Percentiles rank a stretch among this genome's conserved stretches.
Conservation (phyloP, 2,329 filamentous ascomycete species). For the Epichloe elymi region DNA sequence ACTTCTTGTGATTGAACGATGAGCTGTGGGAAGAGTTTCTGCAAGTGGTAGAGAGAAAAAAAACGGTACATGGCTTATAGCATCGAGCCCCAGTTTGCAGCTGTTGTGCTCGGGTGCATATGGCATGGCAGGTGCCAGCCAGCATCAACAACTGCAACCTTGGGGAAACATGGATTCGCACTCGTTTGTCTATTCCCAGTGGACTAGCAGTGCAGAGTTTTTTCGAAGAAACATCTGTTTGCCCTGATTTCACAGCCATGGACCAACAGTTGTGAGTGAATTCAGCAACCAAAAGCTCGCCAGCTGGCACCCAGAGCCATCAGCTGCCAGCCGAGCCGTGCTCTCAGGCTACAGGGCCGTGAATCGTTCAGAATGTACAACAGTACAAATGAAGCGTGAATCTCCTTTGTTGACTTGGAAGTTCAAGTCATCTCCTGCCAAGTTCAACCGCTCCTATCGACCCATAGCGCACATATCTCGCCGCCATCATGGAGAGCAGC, state of each 20-base stretch:
- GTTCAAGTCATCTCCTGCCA: neutral
- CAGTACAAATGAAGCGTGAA: neutral
- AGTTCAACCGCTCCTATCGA: neutral
- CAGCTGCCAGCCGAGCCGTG: neutral
- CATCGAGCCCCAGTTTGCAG: no score
- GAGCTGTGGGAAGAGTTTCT: no score
- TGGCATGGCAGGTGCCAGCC: no score
- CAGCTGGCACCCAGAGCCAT: neutral
- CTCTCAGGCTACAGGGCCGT: neutral
- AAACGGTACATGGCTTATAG: no score
- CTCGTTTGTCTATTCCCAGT: no score
- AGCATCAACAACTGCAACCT: no score
- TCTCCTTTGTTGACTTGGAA: neutral
- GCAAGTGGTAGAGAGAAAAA: no score
- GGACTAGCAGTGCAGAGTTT: no score
- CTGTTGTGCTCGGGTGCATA: no score
- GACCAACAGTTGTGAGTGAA: neutral
- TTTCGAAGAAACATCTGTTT: no score
- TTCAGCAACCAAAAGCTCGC: neutral
- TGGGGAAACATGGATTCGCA: no score
- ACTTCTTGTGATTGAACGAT: no score
- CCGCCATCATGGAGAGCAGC: slow-evolving; percentile 2
- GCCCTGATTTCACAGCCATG: neutral
- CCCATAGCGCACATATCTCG: neutral
- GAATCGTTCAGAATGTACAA: neutral